Evolutionary conservation across 306 rosid genomes (phyloP), one percentile per base, ranked within the genome.

Genomic region (Vigna mungo): DNA sequence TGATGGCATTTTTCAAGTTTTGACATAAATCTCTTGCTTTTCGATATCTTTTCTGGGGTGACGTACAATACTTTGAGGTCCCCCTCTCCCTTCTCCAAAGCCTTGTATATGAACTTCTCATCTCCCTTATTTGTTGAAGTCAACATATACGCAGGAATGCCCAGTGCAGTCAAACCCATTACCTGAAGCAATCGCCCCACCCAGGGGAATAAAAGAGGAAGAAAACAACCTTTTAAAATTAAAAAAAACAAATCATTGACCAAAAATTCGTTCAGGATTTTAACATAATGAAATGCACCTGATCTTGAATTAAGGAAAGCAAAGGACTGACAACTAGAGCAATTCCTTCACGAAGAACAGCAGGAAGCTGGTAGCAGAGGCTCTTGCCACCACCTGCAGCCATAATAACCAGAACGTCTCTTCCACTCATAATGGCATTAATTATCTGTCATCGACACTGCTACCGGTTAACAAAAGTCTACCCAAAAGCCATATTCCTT

Each of bases 321-420:
- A 94, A 82, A 43, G 97, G 97, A 84, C 98, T 94, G 84, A 94
- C 93, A 84, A 94, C 96, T 75, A 94, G 93, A 78, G 92, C 88
- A 82, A 94, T 82, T 75, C 98, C 98, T 80, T 83, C 87, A 56
- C 83, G 88, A 80, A 94, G 92, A 86, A 92, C 83, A 52, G 97
- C 96, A 37, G 98, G 98, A 84, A 94, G 94, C 86, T 94, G 98
- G 78, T 94, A 94, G 82, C 97, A 94, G 53, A 94, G 94, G 81
- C 98, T 94, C 87, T 94, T 94, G 84, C 98, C 98, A 85, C 98
- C 96, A 81, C 98, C 98, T 3, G 98, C 97, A 67, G 98, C 98
- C 98, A 94, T 94, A 82, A 94, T 89, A 75, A 94, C 98, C 78
- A 92, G 68, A 67, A 94, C 97, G 83, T 94, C 92, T 85, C 90